Conservation (phyloP, 352 stramenopile genomes). For the Phytophthora boehmeriae region DNA sequence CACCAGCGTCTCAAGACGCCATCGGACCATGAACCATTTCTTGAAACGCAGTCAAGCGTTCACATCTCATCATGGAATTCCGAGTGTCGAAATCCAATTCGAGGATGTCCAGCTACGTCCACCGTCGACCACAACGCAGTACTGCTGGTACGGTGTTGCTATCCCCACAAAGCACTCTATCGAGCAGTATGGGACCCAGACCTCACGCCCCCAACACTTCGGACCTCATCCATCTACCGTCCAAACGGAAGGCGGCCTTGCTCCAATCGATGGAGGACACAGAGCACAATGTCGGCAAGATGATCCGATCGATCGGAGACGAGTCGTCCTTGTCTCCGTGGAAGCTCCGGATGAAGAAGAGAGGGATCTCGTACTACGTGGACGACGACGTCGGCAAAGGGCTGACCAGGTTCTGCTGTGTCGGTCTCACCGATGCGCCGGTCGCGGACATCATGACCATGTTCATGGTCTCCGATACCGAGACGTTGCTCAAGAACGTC, state of each 20-base stretch:
- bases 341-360: slow-evolving; percentile 40
- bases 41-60: slow-evolving; percentile 3
- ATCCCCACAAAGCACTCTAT: slow-evolving; percentile 9
- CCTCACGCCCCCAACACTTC: slow-evolving; percentile 1
- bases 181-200: slow-evolving; percentile 7
- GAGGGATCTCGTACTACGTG: slow-evolving; percentile 53
- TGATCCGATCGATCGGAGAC: slow-evolving; percentile 35
- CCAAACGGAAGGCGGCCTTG: slow-evolving; percentile 27
- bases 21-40: slow-evolving; percentile 5
- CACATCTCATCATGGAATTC: slow-evolving; percentile 1
- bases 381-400: slow-evolving; percentile 45
- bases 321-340: slow-evolving; percentile 20
- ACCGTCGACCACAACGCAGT: not conserved
- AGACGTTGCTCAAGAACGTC: slow-evolving; percentile 52
- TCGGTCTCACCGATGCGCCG: slow-evolving; percentile 41
- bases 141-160: not conserved
- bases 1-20: not conserved
- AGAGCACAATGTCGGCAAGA: slow-evolving; percentile 28
- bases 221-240: slow-evolving; percentile 19
- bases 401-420: slow-evolving; percentile 55
- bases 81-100: slow-evolving; percentile 14
- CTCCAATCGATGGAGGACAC: slow-evolving; percentile 23
- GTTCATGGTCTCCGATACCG: slow-evolving; percentile 47
- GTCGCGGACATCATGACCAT: slow-evolving; percentile 54
- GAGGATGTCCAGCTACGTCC: slow-evolving; percentile 5